Evolutionary conservation across 495 filamentous ascomycete genomes (phyloP), one percentile per base, ranked within the genome.

Genomic region (Apodospora peruviana): DNA sequence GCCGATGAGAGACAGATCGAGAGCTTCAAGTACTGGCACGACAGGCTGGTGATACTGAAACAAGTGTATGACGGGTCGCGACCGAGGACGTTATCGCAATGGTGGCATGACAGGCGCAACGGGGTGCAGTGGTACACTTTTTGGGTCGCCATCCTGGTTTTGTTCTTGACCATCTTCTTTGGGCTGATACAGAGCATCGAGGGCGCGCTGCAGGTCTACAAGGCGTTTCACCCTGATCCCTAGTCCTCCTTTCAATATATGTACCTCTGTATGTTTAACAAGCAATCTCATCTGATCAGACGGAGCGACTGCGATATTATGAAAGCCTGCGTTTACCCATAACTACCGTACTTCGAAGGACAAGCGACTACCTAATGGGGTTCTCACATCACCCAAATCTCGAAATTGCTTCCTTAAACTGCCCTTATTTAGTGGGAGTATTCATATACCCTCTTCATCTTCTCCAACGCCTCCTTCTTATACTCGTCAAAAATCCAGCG

Each of bases 111-210:
- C 53, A 51, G 75, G 42, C 54, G 78, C 4, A 72, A 75, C 41
- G 61, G 65, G 5, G 61, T 67, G 0, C 73, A 78, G 49, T 80
- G 74, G 72, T 75, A 79, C 41, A 80, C 76, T 75, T 65, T 77
- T 11, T 69, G 72, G 4, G 39, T 40, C 19, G 39, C 39, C 16
- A 17, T 11, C 7, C 55, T 77, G 4, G 40, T 65, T 1, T n/a
- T n/a, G n/a, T n/a, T n/a, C n/a, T n/a, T n/a, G n/a, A 79, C 76
- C 2, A 44, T 77, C 1, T 66, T 81, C 39, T 75, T 80, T 51
- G 75, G 75, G 0, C 22, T 81, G 5, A 54, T 80, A 4, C 73
- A 80, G 54, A 66, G 57, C 25, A 48, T 76, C 35, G 71, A 73
- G 40, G 70, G 71, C 2, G 70, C 60, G 0, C 42, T 77, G 23